Evolutionary conservation across 164 flowering plant genomes (phyloP), one percentile per base, ranked within the genome.

Genomic region (Saururus chinensis): DNA sequence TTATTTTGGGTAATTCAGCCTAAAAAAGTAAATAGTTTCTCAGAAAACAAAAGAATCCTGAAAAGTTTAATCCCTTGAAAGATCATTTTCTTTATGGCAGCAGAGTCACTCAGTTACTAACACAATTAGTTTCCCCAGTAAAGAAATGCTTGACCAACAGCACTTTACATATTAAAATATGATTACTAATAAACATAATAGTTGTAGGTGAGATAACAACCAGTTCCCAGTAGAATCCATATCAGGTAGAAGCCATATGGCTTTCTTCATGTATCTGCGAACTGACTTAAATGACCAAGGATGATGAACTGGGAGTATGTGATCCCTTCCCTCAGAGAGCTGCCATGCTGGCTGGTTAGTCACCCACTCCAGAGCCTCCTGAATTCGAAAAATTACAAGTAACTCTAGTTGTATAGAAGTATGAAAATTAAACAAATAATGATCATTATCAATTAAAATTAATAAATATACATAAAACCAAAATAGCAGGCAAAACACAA

Each of bases 301-400:
- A 77, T 93, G 99, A 71, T 93, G 99, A 75, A 93, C 86, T 42
- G 97, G 99, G 72, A 93, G 82, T 68, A 93, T 88, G 72, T 93
- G 99, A 76, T 93, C 95, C 75, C 99, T 87, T 72, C 99, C 99
- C 71, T 81, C 92, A 65, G 97, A 88, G 48, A 96, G 77, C 66
- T 87, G 84, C 99, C 99, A 93, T n/a, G 99, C 97, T 59, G 99
- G 99, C 73, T 93, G 99, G 71, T 88, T 91, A 17, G 81, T 93
- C 64, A 93, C 88, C 99, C 99, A 93, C 77, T 93, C 85, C 78
- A 93, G 61, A 51, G 87, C 99, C 64, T 93, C 99, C 99, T 93
- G 70, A 64, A 68, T 68, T 14, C 61, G 68, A 20, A 71, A 54
- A 55, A 13, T 55, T 24, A 23, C 65, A 53, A 55, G 2, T 17